Evolutionary conservation across 2,329 filamentous ascomycete genomes (phyloP).

Genomic region (Ophiosphaerella korrae): DNA sequence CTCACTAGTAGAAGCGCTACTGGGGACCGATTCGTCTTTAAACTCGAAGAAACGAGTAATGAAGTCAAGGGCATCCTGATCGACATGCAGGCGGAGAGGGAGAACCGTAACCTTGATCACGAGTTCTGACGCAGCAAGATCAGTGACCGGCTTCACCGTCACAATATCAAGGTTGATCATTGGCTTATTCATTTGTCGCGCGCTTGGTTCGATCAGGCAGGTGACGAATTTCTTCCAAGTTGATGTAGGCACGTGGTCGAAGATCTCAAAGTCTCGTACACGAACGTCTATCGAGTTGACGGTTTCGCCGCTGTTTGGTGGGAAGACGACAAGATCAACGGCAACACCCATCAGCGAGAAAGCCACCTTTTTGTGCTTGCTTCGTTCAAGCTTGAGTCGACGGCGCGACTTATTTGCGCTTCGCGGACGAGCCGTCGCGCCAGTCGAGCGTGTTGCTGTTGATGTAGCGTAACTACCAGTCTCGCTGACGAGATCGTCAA

Average conservation of each 20-base stretch:
- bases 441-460: constrained; percentile 43
- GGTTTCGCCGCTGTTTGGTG: constrained; percentile 76
- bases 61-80: constrained; percentile 96
- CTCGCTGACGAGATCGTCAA: constrained; percentile 85
- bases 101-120: constrained; percentile 79
- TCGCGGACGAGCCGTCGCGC: constrained; percentile 48
- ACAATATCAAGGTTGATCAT: constrained; percentile 91
- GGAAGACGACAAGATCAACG: constrained; percentile 80
- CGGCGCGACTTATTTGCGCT: constrained; percentile 50
- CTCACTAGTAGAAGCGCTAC: constrained; percentile 63
- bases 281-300: constrained; percentile 86
- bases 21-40: constrained; percentile 73
- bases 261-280: constrained; percentile 83
- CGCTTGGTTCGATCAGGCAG: constrained; percentile 85
- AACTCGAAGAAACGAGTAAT: constrained; percentile 98
- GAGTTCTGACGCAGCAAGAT: constrained; percentile 86
- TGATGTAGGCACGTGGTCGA: constrained; percentile 91
- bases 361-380: constrained; percentile 91
- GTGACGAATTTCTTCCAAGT: constrained; percentile 99
- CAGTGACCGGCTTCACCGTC: constrained; percentile 83
- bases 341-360: constrained; percentile 89
- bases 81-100: constrained; percentile 88
- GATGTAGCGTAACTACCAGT: constrained; percentile 86
- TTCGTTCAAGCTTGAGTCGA: constrained; percentile 76
- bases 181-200: constrained; percentile 80